Evolutionary conservation across 2,329 filamentous ascomycete genomes (phyloP).

Genomic region (Aspergillus alliaceus): DNA sequence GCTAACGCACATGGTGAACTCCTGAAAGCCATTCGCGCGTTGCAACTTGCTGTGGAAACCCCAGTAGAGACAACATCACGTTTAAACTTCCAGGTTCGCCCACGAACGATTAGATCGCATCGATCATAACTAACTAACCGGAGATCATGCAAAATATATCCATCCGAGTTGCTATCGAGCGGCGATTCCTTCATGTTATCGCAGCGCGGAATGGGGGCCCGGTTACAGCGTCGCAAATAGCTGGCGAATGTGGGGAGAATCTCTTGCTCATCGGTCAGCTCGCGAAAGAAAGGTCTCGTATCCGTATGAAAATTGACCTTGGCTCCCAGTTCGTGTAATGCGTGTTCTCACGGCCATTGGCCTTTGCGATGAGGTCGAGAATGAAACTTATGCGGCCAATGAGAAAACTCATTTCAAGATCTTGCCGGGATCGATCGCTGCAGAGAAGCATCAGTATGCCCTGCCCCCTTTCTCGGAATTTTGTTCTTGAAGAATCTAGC

Average conservation of each 20-base stretch:
- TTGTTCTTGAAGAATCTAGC: background rate
- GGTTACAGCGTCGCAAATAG: conserved; percentile 11
- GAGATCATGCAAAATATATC: conserved; percentile 23
- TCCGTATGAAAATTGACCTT: no score
- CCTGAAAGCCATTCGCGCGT: conserved; percentile 12
- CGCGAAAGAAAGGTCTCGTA: no score
- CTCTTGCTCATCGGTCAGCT: conserved; percentile 10
- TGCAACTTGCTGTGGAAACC: conserved; percentile 16
- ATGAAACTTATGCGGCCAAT: conserved; percentile 20
- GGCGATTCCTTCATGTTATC: conserved; percentile 10
- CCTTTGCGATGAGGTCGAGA: conserved; percentile 13
- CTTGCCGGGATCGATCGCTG: conserved; percentile 16
- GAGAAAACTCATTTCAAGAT: conserved; percentile 16
- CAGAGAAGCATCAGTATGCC: conserved; percentile 19
- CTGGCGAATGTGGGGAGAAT: conserved; percentile 9
- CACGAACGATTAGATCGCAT: no score
- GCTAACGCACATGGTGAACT: conserved; percentile 10
- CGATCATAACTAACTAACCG: no score
- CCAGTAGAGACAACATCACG: conserved; percentile 18
- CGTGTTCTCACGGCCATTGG: conserved; percentile 18
- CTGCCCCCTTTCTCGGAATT: background rate
- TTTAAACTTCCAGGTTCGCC: conserved; percentile 15
- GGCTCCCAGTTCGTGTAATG: conserved; percentile 20
- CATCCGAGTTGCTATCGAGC: conserved; percentile 13
- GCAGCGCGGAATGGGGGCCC: background rate